Evolutionary conservation across 2,329 filamentous ascomycete species (phyloP), one percentile per base, ranked within the genome.

Genomic region (Coniella lustricola): DNA sequence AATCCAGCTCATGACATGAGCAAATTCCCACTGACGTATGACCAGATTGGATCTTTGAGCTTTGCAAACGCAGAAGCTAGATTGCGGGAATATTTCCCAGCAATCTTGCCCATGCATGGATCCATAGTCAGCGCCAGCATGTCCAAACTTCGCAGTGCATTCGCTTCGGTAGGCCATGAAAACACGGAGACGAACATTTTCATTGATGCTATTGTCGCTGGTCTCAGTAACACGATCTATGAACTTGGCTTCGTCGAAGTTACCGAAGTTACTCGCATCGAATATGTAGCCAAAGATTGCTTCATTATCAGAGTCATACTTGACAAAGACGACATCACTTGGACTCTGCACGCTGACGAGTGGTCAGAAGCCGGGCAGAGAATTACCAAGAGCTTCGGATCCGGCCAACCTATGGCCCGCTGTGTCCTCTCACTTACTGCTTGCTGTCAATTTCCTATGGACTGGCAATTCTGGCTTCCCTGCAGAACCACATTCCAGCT

Each of bases 1-100:
- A 72, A 71, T 29, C 69, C 70, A 0, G 31, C 37, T 0, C 70
- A 73, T 49, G 20, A 56, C 2, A 64, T 63, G 41, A 17, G 13
- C 4, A 22, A 45, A 2, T 47, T 40, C 13, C n/a, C 9, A 16
- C 13, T 33, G 16, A 42, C 48, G 1, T 36, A 48, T 22, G 44
- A 53, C 14, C 34, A 48, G 8, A 17, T 50, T 4, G 43, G 29
- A 7, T 42, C 21, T 13, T n/a, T 53, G 2, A 46, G 44, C 5
- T 48, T 48, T 4, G 32, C 51, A 2, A 38, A 38, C 10, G 51
- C 51, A 9, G 40, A 45, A 14, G 20, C 44, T 29, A 34, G 36
- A 13, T 20, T 53, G 21, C 48, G 48, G 3, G 38, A 38, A 31
- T 25, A 21, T 20, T 53, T 53, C 33, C 51, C 51, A 16, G n/a